Evolutionary conservation across 202 grass and related monocot genomes (phyloP).

Genomic region (Schoenoplectus tabernaemontani): DNA sequence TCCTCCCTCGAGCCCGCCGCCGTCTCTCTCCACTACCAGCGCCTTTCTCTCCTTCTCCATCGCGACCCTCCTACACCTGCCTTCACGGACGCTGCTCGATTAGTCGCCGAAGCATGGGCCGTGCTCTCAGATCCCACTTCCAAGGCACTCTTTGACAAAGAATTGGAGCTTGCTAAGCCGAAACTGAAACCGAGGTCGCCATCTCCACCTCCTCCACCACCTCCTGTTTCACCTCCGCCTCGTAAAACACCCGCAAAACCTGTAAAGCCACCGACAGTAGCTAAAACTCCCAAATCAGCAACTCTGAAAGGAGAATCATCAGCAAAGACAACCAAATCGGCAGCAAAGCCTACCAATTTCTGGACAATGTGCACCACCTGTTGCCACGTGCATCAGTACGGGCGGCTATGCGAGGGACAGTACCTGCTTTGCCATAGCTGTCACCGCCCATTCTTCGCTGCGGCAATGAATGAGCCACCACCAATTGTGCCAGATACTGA

Average conservation of each 20-base stretch:
- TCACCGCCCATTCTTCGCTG: constrained; percentile 45
- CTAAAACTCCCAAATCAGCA: background rate
- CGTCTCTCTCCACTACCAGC: constrained; percentile 38
- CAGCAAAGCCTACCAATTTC: constrained; percentile 31
- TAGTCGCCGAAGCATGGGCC: constrained; percentile 44
- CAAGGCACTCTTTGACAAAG: constrained; percentile 52
- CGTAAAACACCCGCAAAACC: constrained; percentile 1
- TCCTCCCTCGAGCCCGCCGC: constrained; percentile 31
- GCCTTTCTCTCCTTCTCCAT: constrained; percentile 47
- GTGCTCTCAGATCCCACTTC: constrained; percentile 49
- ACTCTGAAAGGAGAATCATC: background rate
- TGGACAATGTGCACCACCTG: constrained; percentile 58
- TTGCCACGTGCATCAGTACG: constrained; percentile 64
- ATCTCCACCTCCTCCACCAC: background rate
- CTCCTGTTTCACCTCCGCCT: background rate
- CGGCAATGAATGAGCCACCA: constrained; percentile 43
- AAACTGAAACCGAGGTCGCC: background rate
- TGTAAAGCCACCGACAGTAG: background rate
- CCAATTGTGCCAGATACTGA: constrained; percentile 65
- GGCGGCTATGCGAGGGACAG: constrained; percentile 36
- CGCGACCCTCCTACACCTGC: constrained; percentile 23
- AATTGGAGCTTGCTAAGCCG: constrained; percentile 33
- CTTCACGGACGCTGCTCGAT: constrained; percentile 41
- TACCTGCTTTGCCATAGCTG: constrained; percentile 54
- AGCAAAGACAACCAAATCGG: background rate